These are phyloP conservation scores for Aureobasidium namibiae DNA, from an alignment of 2,329 filamentous ascomycete genomes.

Conservation along the genomic window DNA sequence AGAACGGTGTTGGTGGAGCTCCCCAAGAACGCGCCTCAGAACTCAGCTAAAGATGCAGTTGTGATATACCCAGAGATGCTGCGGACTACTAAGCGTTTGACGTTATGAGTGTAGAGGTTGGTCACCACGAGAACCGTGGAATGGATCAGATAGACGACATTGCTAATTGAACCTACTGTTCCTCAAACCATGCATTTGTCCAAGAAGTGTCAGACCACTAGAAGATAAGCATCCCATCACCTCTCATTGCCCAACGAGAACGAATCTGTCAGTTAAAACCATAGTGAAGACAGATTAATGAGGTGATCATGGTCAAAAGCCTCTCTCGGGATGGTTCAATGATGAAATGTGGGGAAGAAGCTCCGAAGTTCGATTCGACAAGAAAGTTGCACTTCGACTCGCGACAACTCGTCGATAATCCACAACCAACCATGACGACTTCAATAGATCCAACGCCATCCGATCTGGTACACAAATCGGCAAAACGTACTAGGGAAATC, in stretches of 20 bases:
- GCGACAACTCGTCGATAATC: neutral
- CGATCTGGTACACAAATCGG: conserved; percentile 35
- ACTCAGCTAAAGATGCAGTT: conserved; percentile 12
- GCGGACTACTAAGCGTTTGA: conserved; percentile 16
- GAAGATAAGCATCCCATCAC: neutral
- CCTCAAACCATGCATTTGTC: neutral
- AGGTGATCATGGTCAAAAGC: neutral
- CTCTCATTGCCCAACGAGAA: neutral
- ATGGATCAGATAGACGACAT: neutral
- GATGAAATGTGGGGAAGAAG: conserved; percentile 11
- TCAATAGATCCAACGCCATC: conserved; percentile 13
- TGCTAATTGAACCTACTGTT: neutral
- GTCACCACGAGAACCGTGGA: neutral
- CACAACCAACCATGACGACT: neutral
- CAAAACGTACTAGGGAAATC: conserved; percentile 47
- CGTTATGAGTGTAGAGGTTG: conserved; percentile 6
- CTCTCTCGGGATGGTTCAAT: neutral
- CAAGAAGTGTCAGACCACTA: neutral
- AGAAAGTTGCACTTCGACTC: conserved; percentile 3
- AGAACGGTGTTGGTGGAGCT: conserved; percentile 66
- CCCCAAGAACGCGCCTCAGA: conserved; percentile 35
- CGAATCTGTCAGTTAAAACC: neutral
- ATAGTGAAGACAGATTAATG: neutral
- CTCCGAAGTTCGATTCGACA: neutral
- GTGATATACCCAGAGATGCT: conserved; percentile 14